A percentile compares a stretch with the other conserved stretches of the same genome.
phyloP scores from a whole-genome alignment of 2,329 filamentous ascomycete species.

The Huntiella decipiens region DNA sequence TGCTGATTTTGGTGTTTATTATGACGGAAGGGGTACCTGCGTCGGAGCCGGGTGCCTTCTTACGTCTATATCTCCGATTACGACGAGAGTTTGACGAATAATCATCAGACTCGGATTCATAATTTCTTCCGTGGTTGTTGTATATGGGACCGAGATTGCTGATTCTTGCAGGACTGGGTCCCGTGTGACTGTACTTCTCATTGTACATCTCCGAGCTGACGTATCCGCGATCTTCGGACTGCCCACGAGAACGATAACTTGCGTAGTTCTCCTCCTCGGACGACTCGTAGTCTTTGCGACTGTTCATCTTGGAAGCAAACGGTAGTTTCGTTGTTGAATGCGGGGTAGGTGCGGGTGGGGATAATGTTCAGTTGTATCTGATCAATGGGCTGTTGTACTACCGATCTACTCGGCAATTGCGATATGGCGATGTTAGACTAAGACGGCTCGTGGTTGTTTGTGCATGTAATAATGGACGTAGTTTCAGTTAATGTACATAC shows the following conservation, averaged over 20 bases:
- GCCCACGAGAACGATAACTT: background rate
- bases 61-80: background rate
- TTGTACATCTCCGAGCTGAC: background rate
- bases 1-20: conserved; percentile 3
- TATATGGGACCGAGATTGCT: conserved; percentile 2
- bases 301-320: background rate
- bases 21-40: background rate
- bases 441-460: too few species aligned
- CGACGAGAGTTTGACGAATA: background rate
- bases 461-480: too few species aligned
- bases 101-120: conserved; percentile 1
- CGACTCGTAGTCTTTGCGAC: background rate
- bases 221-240: background rate
- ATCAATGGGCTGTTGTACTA: too few species aligned
- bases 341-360: background rate
- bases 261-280: background rate
- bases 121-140: background rate
- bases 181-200: background rate
- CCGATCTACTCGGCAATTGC: too few species aligned
- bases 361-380: too few species aligned
- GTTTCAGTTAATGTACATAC: too few species aligned
- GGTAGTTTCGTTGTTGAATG: background rate
- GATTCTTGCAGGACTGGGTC: conserved; percentile 1
- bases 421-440: too few species aligned
- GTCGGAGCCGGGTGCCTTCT: too few species aligned